Base-by-base conservation (phyloP, 2,329 filamentous ascomycete species). In the Drechslerella dactyloides region DNA sequence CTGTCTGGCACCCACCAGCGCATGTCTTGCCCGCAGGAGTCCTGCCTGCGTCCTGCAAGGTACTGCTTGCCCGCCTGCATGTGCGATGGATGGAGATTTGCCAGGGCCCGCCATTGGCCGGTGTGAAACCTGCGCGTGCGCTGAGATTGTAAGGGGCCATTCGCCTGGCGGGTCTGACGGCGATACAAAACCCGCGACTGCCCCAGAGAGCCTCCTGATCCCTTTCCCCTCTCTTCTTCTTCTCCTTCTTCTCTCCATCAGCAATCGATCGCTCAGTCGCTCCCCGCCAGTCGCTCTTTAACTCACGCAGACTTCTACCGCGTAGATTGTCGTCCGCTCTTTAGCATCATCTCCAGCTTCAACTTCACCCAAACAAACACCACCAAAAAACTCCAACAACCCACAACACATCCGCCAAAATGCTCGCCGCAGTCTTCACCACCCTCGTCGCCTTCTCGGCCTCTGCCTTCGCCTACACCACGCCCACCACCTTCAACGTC, bases 401-500 rank as follows among this genome's bases (percentile, higher is more conserved):
- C 51, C 56, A 27, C 62, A 56, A 37, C 46, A 66, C 52, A 60
- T n/a, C 57, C 60, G 75, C 66, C 74, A 79, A 78, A 76, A 76
- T 75, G 66, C 46, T 75, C 33, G 58, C 75, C 62, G 58, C 73
- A 30, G 53, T 73, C 48, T 48, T 74, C 44, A 72, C 75, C 35
- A 50, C 74, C 35, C 15, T 74, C 51, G 63, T 76, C 33, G 73
- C 75, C 56, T 44, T 78, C 57, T 73, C 76, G 54, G 73, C 76
- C 60, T 61, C 76, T 40, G 76, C 65, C 44, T 54, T 76, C 24
- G 78, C 78, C 23, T 75, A 70, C 58, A 77, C 75, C 46, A 70
- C 74, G 15, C 76, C 77, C 3, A 74, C 74, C 10, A 75, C 73
- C 24, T 59, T 66, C 24, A 63, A 63, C 13, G 80, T 80, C 37